phyloP scores from a whole-genome alignment of 176 grass and related monocot genomes.

The Alopecurus myosuroides region DNA sequence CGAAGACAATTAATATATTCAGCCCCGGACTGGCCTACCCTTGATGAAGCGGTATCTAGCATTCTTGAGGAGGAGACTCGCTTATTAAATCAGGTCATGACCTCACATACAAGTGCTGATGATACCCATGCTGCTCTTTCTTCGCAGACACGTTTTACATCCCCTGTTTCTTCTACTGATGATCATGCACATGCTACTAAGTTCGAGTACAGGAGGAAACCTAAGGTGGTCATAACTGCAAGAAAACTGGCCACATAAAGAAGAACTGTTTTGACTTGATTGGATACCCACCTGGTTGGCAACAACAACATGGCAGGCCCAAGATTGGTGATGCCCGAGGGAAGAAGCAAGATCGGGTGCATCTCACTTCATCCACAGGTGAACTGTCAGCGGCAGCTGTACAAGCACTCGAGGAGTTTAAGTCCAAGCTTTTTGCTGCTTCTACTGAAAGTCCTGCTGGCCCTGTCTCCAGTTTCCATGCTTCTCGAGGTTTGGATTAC shows the following conservation, averaged over 20 bases:
- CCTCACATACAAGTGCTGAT: background rate
- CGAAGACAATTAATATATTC: background rate
- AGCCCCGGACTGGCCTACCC: background rate
- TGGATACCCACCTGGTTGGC: background rate
- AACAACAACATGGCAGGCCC: background rate
- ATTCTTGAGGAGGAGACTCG: background rate
- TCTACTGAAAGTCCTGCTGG: no score
- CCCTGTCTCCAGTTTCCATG: no score
- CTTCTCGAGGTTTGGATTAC: no score
- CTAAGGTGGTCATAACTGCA: background rate
- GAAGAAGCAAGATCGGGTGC: background rate
- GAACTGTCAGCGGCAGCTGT: background rate
- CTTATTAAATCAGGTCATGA: background rate
- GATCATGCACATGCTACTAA: background rate
- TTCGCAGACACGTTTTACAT: background rate
- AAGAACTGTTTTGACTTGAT: background rate
- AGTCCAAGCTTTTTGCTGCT: no score
- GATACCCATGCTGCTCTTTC: background rate
- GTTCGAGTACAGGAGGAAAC: background rate
- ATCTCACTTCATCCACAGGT: background rate
- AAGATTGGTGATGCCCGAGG: background rate
- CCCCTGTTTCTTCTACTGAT: background rate
- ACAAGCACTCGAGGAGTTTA: background rate
- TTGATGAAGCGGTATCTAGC: background rate
- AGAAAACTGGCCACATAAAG: background rate